Evolutionary conservation across 148 eudicot species (phyloP).

Genomic region (Linanthus parryae): DNA sequence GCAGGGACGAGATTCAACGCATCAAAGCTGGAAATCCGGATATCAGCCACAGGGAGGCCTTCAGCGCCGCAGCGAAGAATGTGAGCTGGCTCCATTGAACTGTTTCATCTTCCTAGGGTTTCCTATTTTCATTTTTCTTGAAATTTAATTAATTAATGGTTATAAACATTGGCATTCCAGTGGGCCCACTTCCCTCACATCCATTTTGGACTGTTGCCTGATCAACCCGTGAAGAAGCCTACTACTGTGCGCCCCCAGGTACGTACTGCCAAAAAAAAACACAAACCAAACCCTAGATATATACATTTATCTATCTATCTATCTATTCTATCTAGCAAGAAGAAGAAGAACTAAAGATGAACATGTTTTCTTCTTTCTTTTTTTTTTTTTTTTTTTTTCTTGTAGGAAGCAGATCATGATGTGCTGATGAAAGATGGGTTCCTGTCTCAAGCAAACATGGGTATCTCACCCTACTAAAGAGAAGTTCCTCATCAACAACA

Average conservation of each 20-base stretch:
- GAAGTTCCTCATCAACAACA: no score
- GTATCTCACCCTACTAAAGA: conserved; percentile 68
- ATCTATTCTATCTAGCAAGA: not conserved
- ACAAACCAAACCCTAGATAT: conserved; percentile 5
- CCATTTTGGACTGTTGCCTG: conserved; percentile 92
- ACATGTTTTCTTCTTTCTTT: no score
- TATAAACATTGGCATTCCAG: conserved; percentile 33
- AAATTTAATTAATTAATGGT: conserved; percentile 6
- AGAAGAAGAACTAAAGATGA: no score
- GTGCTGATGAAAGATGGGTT: conserved; percentile 80
- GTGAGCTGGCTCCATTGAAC: conserved; percentile 44
- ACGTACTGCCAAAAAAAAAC: no score
- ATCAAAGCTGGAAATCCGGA: conserved; percentile 93
- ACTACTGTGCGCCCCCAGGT: conserved; percentile 89
- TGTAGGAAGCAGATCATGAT: conserved; percentile 70
- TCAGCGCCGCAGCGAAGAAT: conserved; percentile 97
- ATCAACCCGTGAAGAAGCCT: conserved; percentile 78
- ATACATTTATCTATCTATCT: not conserved
- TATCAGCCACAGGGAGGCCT: conserved; percentile 92
- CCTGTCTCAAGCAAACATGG: conserved; percentile 63
- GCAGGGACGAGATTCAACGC: conserved; percentile 94
- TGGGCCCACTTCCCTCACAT: conserved; percentile 99
- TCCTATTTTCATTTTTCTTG: not conserved
- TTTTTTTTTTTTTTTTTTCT: not conserved
- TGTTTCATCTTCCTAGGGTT: not conserved